Conservation (phyloP, 352 stramenopile genomes). For the Pythium chondricola region DNA sequence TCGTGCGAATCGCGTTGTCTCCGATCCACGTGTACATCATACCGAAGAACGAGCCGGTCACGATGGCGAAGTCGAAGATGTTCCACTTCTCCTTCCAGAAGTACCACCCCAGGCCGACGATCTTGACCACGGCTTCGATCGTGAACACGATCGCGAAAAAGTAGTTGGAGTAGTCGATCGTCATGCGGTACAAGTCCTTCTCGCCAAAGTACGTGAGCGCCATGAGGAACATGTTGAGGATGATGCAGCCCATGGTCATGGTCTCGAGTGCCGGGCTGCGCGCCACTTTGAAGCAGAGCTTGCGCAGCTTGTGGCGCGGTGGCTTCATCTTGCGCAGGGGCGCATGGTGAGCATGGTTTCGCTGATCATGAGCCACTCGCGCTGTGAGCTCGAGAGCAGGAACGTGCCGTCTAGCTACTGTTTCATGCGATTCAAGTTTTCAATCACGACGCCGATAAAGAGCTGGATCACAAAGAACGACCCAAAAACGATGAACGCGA, state of each 20-base stretch:
- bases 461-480: slow-evolving; percentile 90
- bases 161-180: slow-evolving; percentile 72
- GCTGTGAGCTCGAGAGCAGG: slow-evolving; percentile 66
- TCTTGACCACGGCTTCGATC: slow-evolving; percentile 74
- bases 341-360: slow-evolving; percentile 35
- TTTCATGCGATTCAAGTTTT: slow-evolving; percentile 86
- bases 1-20: slow-evolving; percentile 24
- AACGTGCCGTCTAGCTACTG: slow-evolving; percentile 52
- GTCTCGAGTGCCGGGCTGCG: slow-evolving; percentile 56
- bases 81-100: slow-evolving; percentile 85
- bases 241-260: slow-evolving; percentile 75
- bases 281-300: slow-evolving; percentile 36
- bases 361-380: slow-evolving; percentile 70
- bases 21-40: slow-evolving; percentile 38
- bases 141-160: slow-evolving; percentile 81
- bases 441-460: slow-evolving; percentile 89
- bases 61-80: slow-evolving; percentile 76
- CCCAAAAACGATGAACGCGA: slow-evolving; percentile 83
- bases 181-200: slow-evolving; percentile 36
- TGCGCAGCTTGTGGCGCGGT: slow-evolving; percentile 29
- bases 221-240: slow-evolving; percentile 85
- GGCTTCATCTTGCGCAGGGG: slow-evolving; percentile 31
- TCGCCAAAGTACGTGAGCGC: slow-evolving; percentile 80
- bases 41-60: slow-evolving; percentile 35
- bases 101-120: slow-evolving; percentile 53